A percentile compares a stretch with the other conserved stretches of the same genome.
phyloP scores from a whole-genome alignment of 1,284 basidiomycete genomes.

The Uromyces viciae-fabae region DNA sequence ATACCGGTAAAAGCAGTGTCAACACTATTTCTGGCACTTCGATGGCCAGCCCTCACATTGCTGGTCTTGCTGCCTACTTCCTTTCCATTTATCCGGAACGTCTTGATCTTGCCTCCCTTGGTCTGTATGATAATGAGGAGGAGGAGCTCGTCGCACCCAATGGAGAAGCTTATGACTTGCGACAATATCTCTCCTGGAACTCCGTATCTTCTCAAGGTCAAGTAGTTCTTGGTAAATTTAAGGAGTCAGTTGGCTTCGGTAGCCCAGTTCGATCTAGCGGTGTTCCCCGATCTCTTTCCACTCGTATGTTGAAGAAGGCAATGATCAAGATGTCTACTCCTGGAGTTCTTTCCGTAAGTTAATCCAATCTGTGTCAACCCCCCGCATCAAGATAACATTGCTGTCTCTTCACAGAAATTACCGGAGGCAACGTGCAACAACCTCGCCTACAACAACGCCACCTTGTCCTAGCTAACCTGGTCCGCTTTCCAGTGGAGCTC shows the following conservation, averaged over 20 bases:
- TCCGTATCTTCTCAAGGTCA: slow-evolving; percentile 48
- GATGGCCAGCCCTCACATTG: slow-evolving; percentile 63
- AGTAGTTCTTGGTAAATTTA: slow-evolving; percentile 45
- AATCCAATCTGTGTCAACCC: not conserved
- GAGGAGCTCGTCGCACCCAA: slow-evolving; percentile 28
- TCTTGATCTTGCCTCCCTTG: slow-evolving; percentile 52
- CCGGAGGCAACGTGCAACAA: slow-evolving; percentile 66
- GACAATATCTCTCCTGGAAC: slow-evolving; percentile 50
- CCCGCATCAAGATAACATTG: not conserved
- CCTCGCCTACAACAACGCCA: slow-evolving; percentile 80
- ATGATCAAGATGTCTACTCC: slow-evolving; percentile 64
- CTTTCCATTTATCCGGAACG: slow-evolving; percentile 61
- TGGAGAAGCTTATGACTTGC: slow-evolving; percentile 47
- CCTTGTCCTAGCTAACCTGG: slow-evolving; percentile 53
- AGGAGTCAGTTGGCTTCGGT: slow-evolving; percentile 48
- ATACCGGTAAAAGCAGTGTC: slow-evolving; percentile 61
- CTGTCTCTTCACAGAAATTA: slow-evolving; percentile 54
- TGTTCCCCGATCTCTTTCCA: slow-evolving; percentile 59
- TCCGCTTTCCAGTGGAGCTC: no score
- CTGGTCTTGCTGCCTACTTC: slow-evolving; percentile 74
- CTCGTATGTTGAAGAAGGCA: slow-evolving; percentile 70
- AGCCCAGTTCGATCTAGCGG: slow-evolving; percentile 48
- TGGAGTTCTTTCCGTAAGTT: slow-evolving; percentile 58
- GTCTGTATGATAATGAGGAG: slow-evolving; percentile 47
- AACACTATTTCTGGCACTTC: slow-evolving; percentile 68